Base-by-base conservation (phyloP, 23 red algal species). In the Rhodosorus marinus region DNA sequence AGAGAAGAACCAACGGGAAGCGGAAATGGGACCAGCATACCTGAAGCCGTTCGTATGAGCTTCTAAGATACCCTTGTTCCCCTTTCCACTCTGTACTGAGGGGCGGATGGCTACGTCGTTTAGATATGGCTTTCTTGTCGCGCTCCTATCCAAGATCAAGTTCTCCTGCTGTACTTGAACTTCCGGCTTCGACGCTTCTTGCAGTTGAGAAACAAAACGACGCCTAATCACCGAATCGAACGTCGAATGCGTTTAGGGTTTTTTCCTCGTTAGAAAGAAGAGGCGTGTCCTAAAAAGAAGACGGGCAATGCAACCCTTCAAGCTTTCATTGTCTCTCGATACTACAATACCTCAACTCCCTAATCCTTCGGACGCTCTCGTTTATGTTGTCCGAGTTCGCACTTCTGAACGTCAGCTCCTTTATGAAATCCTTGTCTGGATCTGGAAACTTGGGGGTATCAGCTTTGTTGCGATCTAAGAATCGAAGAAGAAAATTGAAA, bases 301-400 rank as follows among this genome's bases (percentile, higher is more conserved):
- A n/a, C n/a, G n/a, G n/a, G n/a, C n/a, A n/a, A n/a, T n/a, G n/a
- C n/a, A n/a, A n/a, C n/a, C n/a, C n/a, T n/a, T n/a, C n/a, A n/a
- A n/a, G n/a, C n/a, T n/a, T n/a, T n/a, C n/a, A n/a, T n/a, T n/a
- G n/a, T n/a, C n/a, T n/a, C n/a, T n/a, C n/a, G n/a, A n/a, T n/a
- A n/a, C n/a, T n/a, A n/a, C n/a, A n/a, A n/a, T 84, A 84, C 20
- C 76, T 54, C 20, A 95, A 62, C 45, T 95, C 88, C 41, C 85
- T 95, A 55, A 95, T 95, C 59, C 85, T 95, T 33, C 88, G 72
- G 35, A 95, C 59, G 17, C 61, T 69, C 28, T 95, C 88, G 60
- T 59, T 83, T 28, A 95, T 59, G 57, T 95, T 95, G 30, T 60
- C 15, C 8, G 88, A 60, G 35, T 73, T 78, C 8, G 69, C 55